Evolutionary conservation across 805 yeast species (phyloP).

Genomic region (Priceomyces medius): DNA sequence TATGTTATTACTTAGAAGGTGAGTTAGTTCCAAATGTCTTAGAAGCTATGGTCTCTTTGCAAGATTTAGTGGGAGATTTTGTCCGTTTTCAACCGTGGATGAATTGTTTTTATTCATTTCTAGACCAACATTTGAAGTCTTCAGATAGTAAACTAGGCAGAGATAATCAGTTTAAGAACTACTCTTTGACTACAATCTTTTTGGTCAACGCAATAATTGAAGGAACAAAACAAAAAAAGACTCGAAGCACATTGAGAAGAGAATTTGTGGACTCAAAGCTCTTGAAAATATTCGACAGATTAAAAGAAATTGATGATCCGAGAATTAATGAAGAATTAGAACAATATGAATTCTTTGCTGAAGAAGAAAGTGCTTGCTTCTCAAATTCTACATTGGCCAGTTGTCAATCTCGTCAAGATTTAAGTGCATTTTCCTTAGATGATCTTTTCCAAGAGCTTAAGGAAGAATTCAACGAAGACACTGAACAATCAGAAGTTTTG

Average conservation of each 20-base stretch:
- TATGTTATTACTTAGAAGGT: slow-evolving; percentile 25
- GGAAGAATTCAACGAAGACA: slow-evolving; percentile 5
- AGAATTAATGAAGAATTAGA: slow-evolving; percentile 38
- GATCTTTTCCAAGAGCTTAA: slow-evolving; percentile 15
- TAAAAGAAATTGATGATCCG: slow-evolving; percentile 28
- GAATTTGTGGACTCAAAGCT: slow-evolving; percentile 38
- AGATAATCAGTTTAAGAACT: slow-evolving; percentile 25
- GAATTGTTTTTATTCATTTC: slow-evolving; percentile 31
- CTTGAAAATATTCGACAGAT: slow-evolving; percentile 33
- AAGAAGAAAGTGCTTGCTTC: slow-evolving; percentile 36
- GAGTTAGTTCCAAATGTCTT: slow-evolving; percentile 26
- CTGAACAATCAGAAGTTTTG: slow-evolving; percentile 6
- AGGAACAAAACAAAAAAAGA: slow-evolving; percentile 25
- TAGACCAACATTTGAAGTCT: slow-evolving; percentile 27
- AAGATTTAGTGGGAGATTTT: slow-evolving; percentile 34
- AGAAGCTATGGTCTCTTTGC: slow-evolving; percentile 32
- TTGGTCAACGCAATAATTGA: slow-evolving; percentile 34
- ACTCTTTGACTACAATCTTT: slow-evolving; percentile 35
- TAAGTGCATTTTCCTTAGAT: slow-evolving; percentile 11
- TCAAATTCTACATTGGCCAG: slow-evolving; percentile 1
- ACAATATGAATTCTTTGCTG: slow-evolving; percentile 37
- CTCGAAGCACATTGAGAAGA: slow-evolving; percentile 30
- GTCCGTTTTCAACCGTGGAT: slow-evolving; percentile 44
- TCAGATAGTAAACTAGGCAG: slow-evolving; percentile 6
- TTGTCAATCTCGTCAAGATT: not conserved